Base-by-base conservation (phyloP, 2,329 filamentous ascomycete species). In the Clonostachys byssicola region DNA sequence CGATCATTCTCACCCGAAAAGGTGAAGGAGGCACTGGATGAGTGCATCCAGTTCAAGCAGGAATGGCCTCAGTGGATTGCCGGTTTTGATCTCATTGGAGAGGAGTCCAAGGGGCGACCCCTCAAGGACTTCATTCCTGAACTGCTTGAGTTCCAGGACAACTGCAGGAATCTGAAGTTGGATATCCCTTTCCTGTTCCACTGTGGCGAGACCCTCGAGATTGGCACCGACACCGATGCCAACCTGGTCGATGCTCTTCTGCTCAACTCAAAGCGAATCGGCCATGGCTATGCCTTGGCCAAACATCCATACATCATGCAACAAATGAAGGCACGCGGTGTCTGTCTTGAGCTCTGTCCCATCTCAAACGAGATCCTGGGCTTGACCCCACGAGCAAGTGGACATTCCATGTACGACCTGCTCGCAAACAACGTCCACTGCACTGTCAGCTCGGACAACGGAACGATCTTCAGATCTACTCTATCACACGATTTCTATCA, bases 401-500 rank as follows among this genome's bases (percentile, higher is more conserved):
- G 85, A 12, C 87, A 90, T 56, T 67, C 83, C 14, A 80, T 86
- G 60, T 88, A 88, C 38, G 72, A 75, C 51, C 68, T 91, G 20
- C 70, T 90, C 47, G 85, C 85, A n/a, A 83, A 86, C 46, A 81
- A 85, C 36, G 77, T 90, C 44, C 84, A 86, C 43, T 91, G 87
- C 65, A 86, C 86, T 0, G 70, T 90, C 39, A 89, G 82, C 57
- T 86, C 84, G 18, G 87, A 91, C 56, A 90, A 91, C 52, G 86
- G 85, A 7, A 86, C 85, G 0, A 68, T 89, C 1, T 90, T 89
- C 60, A 75, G 83, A 52, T 88, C 86, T 13, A 82, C 82, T 3
- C 73, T 90, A 40, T 85, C 83, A 1, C 85, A 89, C 53, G 87
- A 91, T 58, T 89, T 90, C 59, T 90, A 89, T 60, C 87, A 91